Conservation (phyloP, 2,329 filamentous ascomycete genomes). For the Fusarium tuaranense region DNA sequence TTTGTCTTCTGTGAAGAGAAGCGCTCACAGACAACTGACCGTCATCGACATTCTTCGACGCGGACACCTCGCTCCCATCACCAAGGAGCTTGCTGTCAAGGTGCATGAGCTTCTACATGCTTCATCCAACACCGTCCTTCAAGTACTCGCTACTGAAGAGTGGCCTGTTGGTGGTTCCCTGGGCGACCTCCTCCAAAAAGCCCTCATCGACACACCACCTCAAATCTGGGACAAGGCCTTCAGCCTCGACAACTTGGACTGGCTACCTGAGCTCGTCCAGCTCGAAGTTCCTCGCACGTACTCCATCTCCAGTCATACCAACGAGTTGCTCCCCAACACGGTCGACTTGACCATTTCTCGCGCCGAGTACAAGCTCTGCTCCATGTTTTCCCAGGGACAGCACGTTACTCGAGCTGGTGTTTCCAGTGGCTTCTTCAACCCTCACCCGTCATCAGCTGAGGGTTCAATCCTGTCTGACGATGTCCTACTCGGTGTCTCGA, state of each 20-base stretch:
- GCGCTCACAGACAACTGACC: constrained; percentile 49
- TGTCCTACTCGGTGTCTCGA: constrained; percentile 63
- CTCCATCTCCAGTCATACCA: constrained; percentile 62
- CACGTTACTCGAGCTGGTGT: constrained; percentile 57
- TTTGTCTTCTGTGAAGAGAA: constrained; percentile 53
- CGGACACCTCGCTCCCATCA: constrained; percentile 64
- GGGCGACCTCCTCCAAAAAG: constrained; percentile 62
- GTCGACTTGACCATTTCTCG: constrained; percentile 65
- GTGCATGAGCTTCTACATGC: constrained; percentile 61
- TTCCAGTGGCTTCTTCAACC: constrained; percentile 67
- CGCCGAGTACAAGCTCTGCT: constrained; percentile 61
- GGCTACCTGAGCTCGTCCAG: constrained; percentile 59
- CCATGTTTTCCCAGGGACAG: constrained; percentile 52
- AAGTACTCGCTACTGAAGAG: constrained; percentile 61
- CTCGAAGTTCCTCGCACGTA: constrained; percentile 66
- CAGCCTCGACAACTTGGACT: constrained; percentile 56
- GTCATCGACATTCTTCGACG: constrained; percentile 63
- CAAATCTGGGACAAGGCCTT: constrained; percentile 65
- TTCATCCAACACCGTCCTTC: constrained; percentile 61
- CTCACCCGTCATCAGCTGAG: constrained; percentile 48
- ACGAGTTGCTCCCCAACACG: constrained; percentile 62
- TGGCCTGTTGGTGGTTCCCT: constrained; percentile 65
- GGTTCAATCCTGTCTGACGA: constrained; percentile 56
- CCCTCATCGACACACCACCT: constrained; percentile 59
- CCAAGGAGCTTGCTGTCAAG: constrained; percentile 62